Evolutionary conservation across 2,329 filamentous ascomycete genomes (phyloP), one percentile per base, ranked within the genome.

Genomic region (Colletotrichum sp.): DNA sequence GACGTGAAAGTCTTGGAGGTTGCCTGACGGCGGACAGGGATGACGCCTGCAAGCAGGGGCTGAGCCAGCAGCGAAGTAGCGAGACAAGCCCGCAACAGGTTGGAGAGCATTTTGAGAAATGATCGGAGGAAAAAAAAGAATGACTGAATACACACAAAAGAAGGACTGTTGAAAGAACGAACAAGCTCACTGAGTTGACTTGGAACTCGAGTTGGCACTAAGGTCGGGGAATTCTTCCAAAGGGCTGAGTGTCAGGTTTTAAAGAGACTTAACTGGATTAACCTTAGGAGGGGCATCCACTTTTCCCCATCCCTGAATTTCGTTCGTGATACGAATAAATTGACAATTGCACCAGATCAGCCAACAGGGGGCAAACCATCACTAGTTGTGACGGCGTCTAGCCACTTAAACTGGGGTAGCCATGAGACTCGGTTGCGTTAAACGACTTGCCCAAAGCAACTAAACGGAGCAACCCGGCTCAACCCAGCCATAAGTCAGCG

Each of bases 1-100:
- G 82, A 84, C 30, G 74, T 67, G 69, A 83, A 80, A 30, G 70
- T 77, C 8, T 76, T 79, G 74, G 58, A 75, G 62, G 74, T 77
- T 6, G 70, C 22, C 77, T 76, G 76, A 27, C 70, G 61, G 52
- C 70, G 70, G 34, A 67, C 62, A 13, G 70, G 70, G 62, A 72
- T 48, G 36, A 61, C 48, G 62, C 70, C 62, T 36, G 70, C 70
- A 36, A 34, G 28, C 62, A 67, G 32, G 32, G 70, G 70, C 70
- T 61, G 62, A 64, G 60, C 70, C 70, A 72, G 70, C 62, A 72
- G 70, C 62, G 70, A 60, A 25, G 52, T 61, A 6, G 70, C 62
- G 34, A 72, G 70, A 8, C 62, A 66, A 25, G 70, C 70, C 55
- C 70, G 61, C 62, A 72, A 15, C 25, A 72, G 6, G 62, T 61